Base-by-base conservation (phyloP, 106 monocot species). In the Triglochin maritima region DNA sequence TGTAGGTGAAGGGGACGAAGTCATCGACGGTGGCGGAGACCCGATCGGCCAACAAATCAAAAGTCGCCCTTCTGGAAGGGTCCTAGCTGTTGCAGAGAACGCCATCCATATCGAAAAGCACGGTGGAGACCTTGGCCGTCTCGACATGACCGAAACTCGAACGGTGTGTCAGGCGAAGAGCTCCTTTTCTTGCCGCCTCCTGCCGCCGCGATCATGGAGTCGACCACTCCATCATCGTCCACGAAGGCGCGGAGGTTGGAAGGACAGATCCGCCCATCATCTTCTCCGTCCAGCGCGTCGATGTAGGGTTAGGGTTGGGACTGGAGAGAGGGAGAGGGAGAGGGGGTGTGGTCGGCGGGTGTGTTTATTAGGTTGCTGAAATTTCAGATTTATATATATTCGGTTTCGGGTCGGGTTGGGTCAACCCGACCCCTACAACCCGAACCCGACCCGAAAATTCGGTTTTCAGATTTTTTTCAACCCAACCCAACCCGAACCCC, bases 31-130 rank as follows among this genome's bases (percentile, higher is more conserved):
- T 82, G 65, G 86, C 96, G 17, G 91, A 77, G 13, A 98, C 91
- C 47, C 91, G 88, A 61, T 91, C 96, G 3, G 84, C 78, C 58
- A 98, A 98, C 14, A 98, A 79, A 57, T 88, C 87, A n/a, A 98
- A 88, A 14, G 80, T 91, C 12, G 96, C 96, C 78, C 71, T 70
- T 47, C 96, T 73, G 7, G 96, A 98, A 1, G 67, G 76, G 72
- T 98, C 80, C 74, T 98, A 88, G 72, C 91, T 98, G 76, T 98
- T 78, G 84, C 96, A 91, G 9, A 98, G 91, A 9, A 98, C 91
- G 16, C 96, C 91, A 49, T 98, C 96, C 96, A 91, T 98, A 72
- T 91, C 96, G 75, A 91, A 88, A 29, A 98, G 88, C 43, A 98
- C 96, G 5, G 86, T 88, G 5, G 96, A 88, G 3, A 98, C 96